Conservation (phyloP, 2,329 filamentous ascomycete genomes). For the Sporothrix dimorphospora region DNA sequence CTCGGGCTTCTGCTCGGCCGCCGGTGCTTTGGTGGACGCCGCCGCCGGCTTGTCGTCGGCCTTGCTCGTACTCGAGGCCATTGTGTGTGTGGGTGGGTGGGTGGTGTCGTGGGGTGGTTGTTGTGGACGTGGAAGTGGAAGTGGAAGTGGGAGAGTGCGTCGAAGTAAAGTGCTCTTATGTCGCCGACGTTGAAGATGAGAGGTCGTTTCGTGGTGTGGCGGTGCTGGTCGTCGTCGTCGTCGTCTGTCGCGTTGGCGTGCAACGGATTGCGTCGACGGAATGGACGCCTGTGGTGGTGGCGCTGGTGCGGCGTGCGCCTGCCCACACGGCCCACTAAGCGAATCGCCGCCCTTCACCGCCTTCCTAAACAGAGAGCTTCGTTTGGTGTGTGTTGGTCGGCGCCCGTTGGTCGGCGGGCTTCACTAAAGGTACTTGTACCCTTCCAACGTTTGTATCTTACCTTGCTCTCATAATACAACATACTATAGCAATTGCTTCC, state of each 20-base stretch:
- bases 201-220: too few relatives aligned
- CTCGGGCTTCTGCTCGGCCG: constrained; percentile 61
- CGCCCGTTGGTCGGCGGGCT: too few relatives aligned
- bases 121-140: not conserved
- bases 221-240: not conserved
- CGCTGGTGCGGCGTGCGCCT: not conserved
- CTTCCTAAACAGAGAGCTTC: constrained; percentile 14
- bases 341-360: constrained; percentile 26
- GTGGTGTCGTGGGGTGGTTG: not conserved
- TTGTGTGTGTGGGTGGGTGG: constrained; percentile 35
- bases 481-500: too few relatives aligned
- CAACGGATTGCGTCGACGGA: constrained; percentile 17
- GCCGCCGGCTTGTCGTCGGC: constrained; percentile 42
- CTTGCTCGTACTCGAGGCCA: constrained; percentile 42
- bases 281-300: constrained; percentile 13
- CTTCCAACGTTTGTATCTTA: too few relatives aligned
- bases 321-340: not conserved
- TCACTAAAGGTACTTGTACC: too few relatives aligned
- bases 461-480: too few relatives aligned
- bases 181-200: not conserved
- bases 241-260: not conserved
- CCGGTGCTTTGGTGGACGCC: constrained; percentile 49
- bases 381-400: not conserved
- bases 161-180: not conserved
- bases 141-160: not conserved